phyloP scores from a whole-genome alignment of 2,329 filamentous ascomycete species.

The Rutstroemia sp. region DNA sequence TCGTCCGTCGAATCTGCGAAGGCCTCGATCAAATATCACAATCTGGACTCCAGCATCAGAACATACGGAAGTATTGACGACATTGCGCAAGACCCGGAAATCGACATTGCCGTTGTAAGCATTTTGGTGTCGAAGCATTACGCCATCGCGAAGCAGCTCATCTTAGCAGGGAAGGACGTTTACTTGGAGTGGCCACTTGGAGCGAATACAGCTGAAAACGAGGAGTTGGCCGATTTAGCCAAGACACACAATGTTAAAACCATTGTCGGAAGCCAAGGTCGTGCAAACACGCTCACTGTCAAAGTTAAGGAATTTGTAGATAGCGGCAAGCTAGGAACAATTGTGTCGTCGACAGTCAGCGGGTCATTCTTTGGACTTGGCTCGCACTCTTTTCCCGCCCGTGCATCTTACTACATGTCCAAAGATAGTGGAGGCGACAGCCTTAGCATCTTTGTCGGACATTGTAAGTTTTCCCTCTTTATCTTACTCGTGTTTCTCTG shows the following conservation, averaged over 20 bases:
- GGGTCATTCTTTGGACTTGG: neutral
- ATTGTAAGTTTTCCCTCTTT: neutral
- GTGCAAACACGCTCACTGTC: slow-evolving; percentile 32
- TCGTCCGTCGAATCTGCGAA: slow-evolving; percentile 36
- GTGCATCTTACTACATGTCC: neutral
- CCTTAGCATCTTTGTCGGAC: neutral
- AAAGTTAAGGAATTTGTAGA: slow-evolving; percentile 37
- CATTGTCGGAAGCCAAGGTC: slow-evolving; percentile 40
- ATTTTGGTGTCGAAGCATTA: slow-evolving; percentile 39
- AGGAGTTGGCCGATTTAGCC: slow-evolving; percentile 36
- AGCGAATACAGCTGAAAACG: slow-evolving; percentile 33
- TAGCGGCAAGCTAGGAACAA: slow-evolving; percentile 36
- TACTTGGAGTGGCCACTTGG: slow-evolving; percentile 45
- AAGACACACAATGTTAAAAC: slow-evolving; percentile 35
- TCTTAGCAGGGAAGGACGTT: slow-evolving; percentile 39
- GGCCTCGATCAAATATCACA: slow-evolving; percentile 34
- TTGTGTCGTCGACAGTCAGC: slow-evolving; percentile 19
- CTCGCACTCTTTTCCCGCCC: neutral
- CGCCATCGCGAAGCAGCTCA: slow-evolving; percentile 33
- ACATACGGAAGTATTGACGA: slow-evolving; percentile 36
- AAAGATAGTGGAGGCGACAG: neutral
- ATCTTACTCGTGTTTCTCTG: neutral
- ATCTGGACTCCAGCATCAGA: slow-evolving; percentile 32
- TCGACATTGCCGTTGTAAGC: slow-evolving; percentile 41
- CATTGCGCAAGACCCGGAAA: slow-evolving; percentile 37